Conservation (phyloP, 2,329 filamentous ascomycete genomes). For the Fusarium illudens region DNA sequence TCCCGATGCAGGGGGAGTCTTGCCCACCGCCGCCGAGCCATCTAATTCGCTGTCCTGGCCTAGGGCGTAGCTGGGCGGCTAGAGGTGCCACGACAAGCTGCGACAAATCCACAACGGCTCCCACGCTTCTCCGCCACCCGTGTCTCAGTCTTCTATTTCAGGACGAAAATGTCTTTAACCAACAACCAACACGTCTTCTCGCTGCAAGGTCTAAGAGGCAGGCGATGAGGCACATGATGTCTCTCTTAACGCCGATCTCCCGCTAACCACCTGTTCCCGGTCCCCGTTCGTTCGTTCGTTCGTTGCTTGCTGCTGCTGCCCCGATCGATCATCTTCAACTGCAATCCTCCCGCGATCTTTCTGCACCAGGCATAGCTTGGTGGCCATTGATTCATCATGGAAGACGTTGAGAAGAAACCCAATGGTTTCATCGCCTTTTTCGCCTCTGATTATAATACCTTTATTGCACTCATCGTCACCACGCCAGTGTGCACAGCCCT, state of each 20-base stretch:
- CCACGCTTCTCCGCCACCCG: not conserved
- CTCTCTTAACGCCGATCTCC: slow-evolving; percentile 5
- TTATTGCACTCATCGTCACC: slow-evolving; percentile 12
- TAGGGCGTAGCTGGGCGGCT: not conserved
- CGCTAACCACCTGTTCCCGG: not conserved
- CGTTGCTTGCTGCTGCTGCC: no score
- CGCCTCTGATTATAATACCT: slow-evolving; percentile 13
- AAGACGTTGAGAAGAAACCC: not conserved
- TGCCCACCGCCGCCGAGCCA: no score
- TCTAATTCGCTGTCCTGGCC: not conserved
- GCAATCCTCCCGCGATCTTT: not conserved
- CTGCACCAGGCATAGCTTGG: not conserved
- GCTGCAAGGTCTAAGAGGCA: not conserved
- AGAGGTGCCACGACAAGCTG: not conserved
- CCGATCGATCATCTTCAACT: not conserved
- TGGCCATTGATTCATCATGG: not conserved
- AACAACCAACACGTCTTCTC: not conserved
- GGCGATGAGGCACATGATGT: not conserved
- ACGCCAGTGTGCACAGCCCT: slow-evolving; percentile 7
- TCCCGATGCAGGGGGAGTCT: not conserved
- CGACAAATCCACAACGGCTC: not conserved
- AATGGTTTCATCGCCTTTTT: slow-evolving; percentile 11
- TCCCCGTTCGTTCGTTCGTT: not conserved
- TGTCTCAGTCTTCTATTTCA: not conserved
- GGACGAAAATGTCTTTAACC: not conserved